Percentiles rank a stretch among this genome's conserved stretches.
These are phyloP conservation scores for Pezicula neosporulosa DNA, from an alignment of 2,329 filamentous ascomycete species.

Conservation along the genomic window DNA sequence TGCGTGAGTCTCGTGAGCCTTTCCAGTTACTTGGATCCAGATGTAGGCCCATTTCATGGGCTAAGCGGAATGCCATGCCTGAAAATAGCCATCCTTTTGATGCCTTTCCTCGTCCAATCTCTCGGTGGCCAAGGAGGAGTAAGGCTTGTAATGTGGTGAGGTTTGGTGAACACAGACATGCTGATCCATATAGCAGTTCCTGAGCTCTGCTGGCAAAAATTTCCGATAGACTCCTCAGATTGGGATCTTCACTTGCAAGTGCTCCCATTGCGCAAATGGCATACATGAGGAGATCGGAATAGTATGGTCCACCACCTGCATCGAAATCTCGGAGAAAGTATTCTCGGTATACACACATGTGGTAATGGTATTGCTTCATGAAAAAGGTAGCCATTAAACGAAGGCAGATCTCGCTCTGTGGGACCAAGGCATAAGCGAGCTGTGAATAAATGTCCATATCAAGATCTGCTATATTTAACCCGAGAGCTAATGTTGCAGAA, in stretches of 20 bases:
- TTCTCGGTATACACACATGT: constrained; percentile 48
- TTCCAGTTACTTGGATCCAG: constrained; percentile 49
- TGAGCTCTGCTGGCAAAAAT: constrained; percentile 41
- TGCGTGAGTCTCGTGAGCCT: constrained; percentile 32
- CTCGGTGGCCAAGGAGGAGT: constrained; percentile 41
- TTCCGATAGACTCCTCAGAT: constrained; percentile 33
- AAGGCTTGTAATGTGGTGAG: constrained; percentile 44
- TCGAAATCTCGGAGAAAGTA: constrained; percentile 48
- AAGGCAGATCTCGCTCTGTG: constrained; percentile 41
- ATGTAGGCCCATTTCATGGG: constrained; percentile 50
- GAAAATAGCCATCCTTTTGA: constrained; percentile 50
- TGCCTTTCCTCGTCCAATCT: constrained; percentile 42
- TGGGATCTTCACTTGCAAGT: constrained; percentile 37
- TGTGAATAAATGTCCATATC: background rate
- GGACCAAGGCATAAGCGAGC: constrained; percentile 30
- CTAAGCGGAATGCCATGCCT: constrained; percentile 47
- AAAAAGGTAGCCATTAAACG: constrained; percentile 46
- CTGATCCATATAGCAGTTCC: constrained; percentile 39
- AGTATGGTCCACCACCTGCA: constrained; percentile 41
- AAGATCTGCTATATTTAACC: background rate
- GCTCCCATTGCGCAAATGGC: constrained; percentile 46
- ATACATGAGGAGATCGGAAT: constrained; percentile 46
- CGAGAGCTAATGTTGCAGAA: background rate
- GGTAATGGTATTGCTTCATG: constrained; percentile 43
- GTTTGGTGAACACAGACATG: constrained; percentile 39